Evolutionary conservation across 768 basidiomycete species (phyloP).

Genomic region (Suillus cothurnatus): DNA sequence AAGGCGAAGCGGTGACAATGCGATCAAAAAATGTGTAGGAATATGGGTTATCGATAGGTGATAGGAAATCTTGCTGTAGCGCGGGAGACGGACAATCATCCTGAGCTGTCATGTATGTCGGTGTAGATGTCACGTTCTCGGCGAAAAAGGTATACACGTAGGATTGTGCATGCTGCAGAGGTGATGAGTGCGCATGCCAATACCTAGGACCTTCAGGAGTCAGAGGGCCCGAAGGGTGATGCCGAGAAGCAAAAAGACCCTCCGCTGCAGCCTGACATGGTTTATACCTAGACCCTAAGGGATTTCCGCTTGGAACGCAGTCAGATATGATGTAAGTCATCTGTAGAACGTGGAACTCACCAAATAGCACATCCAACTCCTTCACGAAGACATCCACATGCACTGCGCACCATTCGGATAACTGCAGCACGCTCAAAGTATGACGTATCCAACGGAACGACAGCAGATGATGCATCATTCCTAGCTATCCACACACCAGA

Average conservation of each 20-base stretch:
- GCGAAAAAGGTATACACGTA: conserved; percentile 52
- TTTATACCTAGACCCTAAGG: conserved; percentile 61
- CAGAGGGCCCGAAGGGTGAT: conserved; percentile 22
- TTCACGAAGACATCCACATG: conserved; percentile 69
- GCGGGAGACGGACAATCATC: conserved; percentile 23
- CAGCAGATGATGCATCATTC: conserved; percentile 49
- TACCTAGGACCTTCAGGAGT: conserved; percentile 46
- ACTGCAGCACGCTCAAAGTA: conserved; percentile 58
- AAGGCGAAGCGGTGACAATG: conserved; percentile 39
- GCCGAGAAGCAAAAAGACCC: conserved; percentile 37
- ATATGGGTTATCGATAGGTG: conserved; percentile 26
- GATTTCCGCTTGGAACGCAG: conserved; percentile 53
- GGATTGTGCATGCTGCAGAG: conserved; percentile 20
- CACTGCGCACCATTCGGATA: conserved; percentile 51
- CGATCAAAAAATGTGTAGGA: conserved; percentile 45
- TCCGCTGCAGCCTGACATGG: conserved; percentile 61
- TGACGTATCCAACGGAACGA: conserved; percentile 55
- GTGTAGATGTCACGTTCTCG: conserved; percentile 39
- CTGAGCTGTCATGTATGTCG: background rate
- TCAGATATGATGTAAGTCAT: conserved; percentile 15
- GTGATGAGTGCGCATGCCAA: conserved; percentile 35
- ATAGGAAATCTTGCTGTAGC: conserved; percentile 23
- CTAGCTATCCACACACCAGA: conserved; percentile 62
- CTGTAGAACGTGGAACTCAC: conserved; percentile 31
- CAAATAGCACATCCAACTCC: conserved; percentile 68